Percentiles rank a stretch among this genome's conserved stretches.
Evolutionary conservation across 805 yeast genomes (phyloP).

Genomic region (Saccharomyces eubayanus): DNA sequence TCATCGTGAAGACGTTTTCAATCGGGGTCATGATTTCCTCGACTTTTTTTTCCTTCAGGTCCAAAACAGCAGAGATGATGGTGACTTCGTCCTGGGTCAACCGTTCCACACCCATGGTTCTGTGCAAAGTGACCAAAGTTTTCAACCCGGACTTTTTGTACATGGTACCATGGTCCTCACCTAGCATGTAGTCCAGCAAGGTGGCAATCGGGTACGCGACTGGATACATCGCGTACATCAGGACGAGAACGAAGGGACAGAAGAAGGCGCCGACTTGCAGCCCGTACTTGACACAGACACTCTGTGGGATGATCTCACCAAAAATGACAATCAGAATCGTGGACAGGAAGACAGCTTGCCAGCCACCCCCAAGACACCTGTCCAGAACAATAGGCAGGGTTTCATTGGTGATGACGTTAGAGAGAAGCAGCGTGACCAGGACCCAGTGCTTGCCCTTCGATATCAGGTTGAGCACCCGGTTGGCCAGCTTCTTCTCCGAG

Average conservation of each 20-base stretch:
- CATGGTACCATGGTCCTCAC: constrained; percentile 94
- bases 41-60: constrained; percentile 85
- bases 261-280: constrained; percentile 83
- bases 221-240: constrained; percentile 89
- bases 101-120: constrained; percentile 91
- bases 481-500: constrained; percentile 58
- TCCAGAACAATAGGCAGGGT: constrained; percentile 90
- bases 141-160: constrained; percentile 89
- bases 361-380: constrained; percentile 90
- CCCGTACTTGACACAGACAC: constrained; percentile 87
- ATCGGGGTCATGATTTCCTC: constrained; percentile 89
- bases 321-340: constrained; percentile 87
- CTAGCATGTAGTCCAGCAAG: constrained; percentile 71
- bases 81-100: constrained; percentile 93
- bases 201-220: constrained; percentile 84
- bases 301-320: constrained; percentile 95
- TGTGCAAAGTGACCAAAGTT: constrained; percentile 85
- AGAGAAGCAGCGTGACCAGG: constrained; percentile 72
- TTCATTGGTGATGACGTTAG: constrained; percentile 90
- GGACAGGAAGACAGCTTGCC: constrained; percentile 93
- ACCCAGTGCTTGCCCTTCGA: constrained; percentile 94
- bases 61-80: constrained; percentile 86
- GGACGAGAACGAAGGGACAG: constrained; percentile 73
- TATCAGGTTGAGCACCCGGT: constrained; percentile 61
- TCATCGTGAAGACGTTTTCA: constrained; percentile 78